A percentile compares a stretch with the other conserved stretches of the same genome.
Conservation (phyloP, 768 basidiomycete species). For the Lactarius hatsudake region DNA sequence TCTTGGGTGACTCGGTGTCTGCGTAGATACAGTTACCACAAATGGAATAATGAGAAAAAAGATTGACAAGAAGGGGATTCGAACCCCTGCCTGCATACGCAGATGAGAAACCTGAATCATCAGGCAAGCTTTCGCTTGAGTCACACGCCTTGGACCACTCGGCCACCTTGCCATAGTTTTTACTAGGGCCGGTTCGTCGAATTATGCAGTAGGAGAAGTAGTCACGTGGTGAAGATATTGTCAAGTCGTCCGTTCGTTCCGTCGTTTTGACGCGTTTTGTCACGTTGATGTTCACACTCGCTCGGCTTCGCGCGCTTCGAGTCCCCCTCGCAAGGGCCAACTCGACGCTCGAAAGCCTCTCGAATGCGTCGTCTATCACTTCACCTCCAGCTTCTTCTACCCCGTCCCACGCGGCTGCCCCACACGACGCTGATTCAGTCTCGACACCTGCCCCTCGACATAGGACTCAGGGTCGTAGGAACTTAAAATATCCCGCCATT, state of each 20-base stretch:
- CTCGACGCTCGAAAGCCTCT: slow-evolving; percentile 17
- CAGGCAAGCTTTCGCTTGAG: slow-evolving; percentile 34
- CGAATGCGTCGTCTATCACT: slow-evolving; percentile 5
- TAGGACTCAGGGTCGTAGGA: slow-evolving; percentile 19
- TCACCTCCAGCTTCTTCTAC: neutral
- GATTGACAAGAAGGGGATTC: slow-evolving; percentile 34
- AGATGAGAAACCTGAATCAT: slow-evolving; percentile 31
- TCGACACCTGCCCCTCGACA: neutral
- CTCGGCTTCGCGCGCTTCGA: slow-evolving; percentile 15
- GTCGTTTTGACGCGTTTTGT: neutral
- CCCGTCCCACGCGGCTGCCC: neutral
- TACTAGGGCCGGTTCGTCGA: neutral
- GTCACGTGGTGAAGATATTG: neutral
- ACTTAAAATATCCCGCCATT: slow-evolving; percentile 30
- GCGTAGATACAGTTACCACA: neutral
- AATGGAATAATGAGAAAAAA: neutral
- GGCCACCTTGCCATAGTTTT: slow-evolving; percentile 29
- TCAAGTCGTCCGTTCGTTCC: neutral
- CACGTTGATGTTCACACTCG: slow-evolving; percentile 21
- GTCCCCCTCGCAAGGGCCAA: slow-evolving; percentile 20
- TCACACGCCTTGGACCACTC: slow-evolving; percentile 36
- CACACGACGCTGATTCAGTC: neutral
- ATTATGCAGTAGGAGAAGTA: neutral
- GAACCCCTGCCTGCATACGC: slow-evolving; percentile 33
- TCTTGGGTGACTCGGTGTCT: neutral